Conservation (phyloP, 1,284 basidiomycete species). For the Melampsora abietis-canadensis region DNA sequence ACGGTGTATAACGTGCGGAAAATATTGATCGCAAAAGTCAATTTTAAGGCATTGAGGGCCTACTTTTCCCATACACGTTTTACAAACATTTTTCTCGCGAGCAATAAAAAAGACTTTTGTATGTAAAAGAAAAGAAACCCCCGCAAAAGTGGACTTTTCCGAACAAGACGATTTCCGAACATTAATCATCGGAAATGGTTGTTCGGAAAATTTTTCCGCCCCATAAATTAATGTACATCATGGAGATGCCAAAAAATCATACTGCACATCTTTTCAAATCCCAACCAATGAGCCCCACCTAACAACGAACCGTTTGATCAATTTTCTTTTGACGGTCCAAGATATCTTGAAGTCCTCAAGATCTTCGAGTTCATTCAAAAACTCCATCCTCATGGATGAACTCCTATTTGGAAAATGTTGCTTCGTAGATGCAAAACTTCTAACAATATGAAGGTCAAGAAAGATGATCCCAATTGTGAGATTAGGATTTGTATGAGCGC, state of each 20-base stretch:
- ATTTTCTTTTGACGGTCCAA: slow-evolving; percentile 30
- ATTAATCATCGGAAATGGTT: too few species aligned
- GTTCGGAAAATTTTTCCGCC: too few species aligned
- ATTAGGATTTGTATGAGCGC: slow-evolving; percentile 14
- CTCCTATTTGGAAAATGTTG: slow-evolving; percentile 19
- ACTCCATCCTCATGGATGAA: slow-evolving; percentile 11
- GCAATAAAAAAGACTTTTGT: too few species aligned
- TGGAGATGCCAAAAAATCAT: too few species aligned
- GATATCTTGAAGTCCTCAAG: slow-evolving; percentile 19
- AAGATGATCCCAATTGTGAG: slow-evolving; percentile 17
- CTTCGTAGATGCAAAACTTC: slow-evolving; percentile 20
- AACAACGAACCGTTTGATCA: slow-evolving; percentile 24
- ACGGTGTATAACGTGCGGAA: too few species aligned
- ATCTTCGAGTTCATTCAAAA: slow-evolving; percentile 23
- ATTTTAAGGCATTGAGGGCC: too few species aligned
- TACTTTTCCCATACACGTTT: too few species aligned
- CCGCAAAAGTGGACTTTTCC: too few species aligned
- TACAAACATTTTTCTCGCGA: too few species aligned
- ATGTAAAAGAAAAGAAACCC: too few species aligned
- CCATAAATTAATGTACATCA: neutral
- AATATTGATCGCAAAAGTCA: too few species aligned
- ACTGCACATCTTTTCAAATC: slow-evolving; percentile 1
- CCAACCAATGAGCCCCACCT: slow-evolving; percentile 36
- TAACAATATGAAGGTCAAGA: slow-evolving; percentile 17
- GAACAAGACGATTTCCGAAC: too few species aligned